Percentiles rank a stretch among this genome's conserved stretches.
These are phyloP conservation scores for Cryptococcus sp. DNA, from an alignment of 1,284 basidiomycete species.

Conservation along the genomic window DNA sequence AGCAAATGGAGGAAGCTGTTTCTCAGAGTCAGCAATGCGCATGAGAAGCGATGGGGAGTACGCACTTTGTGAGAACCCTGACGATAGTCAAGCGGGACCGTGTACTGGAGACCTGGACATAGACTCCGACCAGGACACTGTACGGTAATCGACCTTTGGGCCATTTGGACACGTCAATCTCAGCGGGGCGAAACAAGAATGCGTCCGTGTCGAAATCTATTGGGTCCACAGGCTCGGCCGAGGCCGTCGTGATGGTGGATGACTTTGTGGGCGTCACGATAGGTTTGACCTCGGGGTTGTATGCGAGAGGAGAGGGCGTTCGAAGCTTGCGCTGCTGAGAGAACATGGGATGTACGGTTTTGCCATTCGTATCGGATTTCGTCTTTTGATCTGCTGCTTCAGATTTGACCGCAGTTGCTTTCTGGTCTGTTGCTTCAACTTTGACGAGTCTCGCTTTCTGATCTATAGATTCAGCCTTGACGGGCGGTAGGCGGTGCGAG, in stretches of 20 bases:
- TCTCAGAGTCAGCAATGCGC: neutral
- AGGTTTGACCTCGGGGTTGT: conserved; percentile 19
- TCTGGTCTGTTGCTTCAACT: neutral
- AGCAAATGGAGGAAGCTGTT: conserved; percentile 65
- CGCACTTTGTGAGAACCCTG: conserved; percentile 74
- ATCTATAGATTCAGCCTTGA: conserved; percentile 4
- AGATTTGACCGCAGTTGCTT: neutral
- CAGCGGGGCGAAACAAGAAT: conserved; percentile 48
- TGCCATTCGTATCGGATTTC: conserved; percentile 14
- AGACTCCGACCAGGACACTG: conserved; percentile 74
- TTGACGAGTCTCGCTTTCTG: neutral
- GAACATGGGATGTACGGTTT: conserved; percentile 28
- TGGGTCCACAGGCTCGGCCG: conserved; percentile 36
- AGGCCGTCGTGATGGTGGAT: conserved; percentile 21
- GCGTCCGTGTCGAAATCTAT: conserved; percentile 54
- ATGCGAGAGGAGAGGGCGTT: conserved; percentile 8
- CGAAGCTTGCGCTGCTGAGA: conserved; percentile 9
- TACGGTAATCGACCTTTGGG: conserved; percentile 64
- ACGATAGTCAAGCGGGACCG: conserved; percentile 79
- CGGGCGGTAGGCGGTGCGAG: conserved; percentile 18
- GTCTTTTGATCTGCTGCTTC: conserved; percentile 3
- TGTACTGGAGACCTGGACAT: conserved; percentile 71
- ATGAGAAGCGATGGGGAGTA: conserved; percentile 16
- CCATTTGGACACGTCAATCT: conserved; percentile 56
- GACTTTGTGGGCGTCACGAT: conserved; percentile 9